Base-by-base conservation (phyloP, 2,329 filamentous ascomycete species). In the Aspergillus alliaceus region DNA sequence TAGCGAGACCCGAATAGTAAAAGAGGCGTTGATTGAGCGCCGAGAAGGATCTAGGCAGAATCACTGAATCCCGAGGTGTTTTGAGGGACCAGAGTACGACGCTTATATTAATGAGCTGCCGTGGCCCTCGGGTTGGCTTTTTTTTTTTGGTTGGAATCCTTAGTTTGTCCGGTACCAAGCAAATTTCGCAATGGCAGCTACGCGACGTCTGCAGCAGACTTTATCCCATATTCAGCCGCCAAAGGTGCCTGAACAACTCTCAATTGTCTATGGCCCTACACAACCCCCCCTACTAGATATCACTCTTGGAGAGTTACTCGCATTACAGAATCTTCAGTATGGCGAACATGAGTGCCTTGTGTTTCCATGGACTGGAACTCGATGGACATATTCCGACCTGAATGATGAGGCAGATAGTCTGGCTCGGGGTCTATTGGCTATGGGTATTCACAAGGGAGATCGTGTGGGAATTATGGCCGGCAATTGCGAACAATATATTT, bases 401-500 rank as follows among this genome's bases (percentile, higher is more conserved):
- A 84, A 86, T 65, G 80, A 84, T 56, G 84, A 88, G 73, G 85
- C 83, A 64, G 81, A 83, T 44, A 77, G 81, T 53, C 73, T 90
- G 44, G 86, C 87, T 6, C 85, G 84, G 51, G 88, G 89, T 11
- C 74, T 93, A 58, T 74, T 90, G 42, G 83, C 84, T 22, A 82
- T 86, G 72, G 88, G 88, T 2, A 84, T 91, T 51, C 78, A 83
- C 37, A 82, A 84, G 29, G 88, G 88, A 34, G 89, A 91, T 70
- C 81, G 88, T 14, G 81, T 92, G 27, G 89, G 85, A 29, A 87
- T 93, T 62, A 90, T 91, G 86, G 88, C 89, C 62, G 78, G 82
- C 4, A 84, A 85, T 61, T 83, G 82, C 62, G 80, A 84, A 59
- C 79, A 84, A 62, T 84, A 79, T 58, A 74, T 89, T 29, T 82